Percentiles rank a stretch among this genome's conserved stretches.
phyloP scores from a whole-genome alignment of 768 basidiomycete genomes.

The Lanmaoa rubissima region DNA sequence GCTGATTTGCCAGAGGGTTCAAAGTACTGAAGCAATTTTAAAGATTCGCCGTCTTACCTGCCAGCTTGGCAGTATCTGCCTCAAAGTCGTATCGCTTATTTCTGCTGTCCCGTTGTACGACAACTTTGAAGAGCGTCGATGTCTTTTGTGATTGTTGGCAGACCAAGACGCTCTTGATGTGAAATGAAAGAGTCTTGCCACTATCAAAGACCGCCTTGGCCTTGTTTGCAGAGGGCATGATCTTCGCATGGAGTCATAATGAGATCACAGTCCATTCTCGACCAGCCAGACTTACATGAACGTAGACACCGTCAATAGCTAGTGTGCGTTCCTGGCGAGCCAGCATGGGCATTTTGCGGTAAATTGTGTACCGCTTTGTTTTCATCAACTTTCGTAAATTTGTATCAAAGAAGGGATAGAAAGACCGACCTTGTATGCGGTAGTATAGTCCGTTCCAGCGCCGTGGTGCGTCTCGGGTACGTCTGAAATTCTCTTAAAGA shows the following conservation, averaged over 20 bases:
- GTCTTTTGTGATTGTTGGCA: conserved; percentile 83
- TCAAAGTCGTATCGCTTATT: conserved; percentile 98
- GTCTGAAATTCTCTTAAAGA: conserved; percentile 88
- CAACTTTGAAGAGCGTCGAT: conserved; percentile 83
- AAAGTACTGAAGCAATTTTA: background rate
- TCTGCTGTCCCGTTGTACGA: conserved; percentile 69
- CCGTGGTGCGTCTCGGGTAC: conserved; percentile 50
- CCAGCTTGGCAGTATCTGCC: conserved; percentile 80
- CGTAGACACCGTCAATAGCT: conserved; percentile 93
- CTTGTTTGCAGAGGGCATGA: conserved; percentile 83
- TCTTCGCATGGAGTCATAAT: conserved; percentile 42
- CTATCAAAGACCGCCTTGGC: conserved; percentile 81
- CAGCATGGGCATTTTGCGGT: conserved; percentile 92
- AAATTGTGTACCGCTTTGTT: conserved; percentile 81
- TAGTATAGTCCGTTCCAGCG: conserved; percentile 71
- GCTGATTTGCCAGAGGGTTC: conserved; percentile 35
- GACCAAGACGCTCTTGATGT: conserved; percentile 81
- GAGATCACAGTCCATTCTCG: conserved; percentile 1
- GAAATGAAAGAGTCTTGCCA: conserved; percentile 89
- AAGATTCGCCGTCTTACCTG: conserved; percentile 48
- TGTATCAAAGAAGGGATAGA: background rate
- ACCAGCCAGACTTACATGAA: conserved; percentile 57
- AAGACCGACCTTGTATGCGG: conserved; percentile 76
- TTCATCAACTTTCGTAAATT: background rate
- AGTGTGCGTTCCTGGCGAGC: conserved; percentile 88